phyloP scores from a whole-genome alignment of 2,329 filamentous ascomycete genomes.

The Talaromyces marneffei region DNA sequence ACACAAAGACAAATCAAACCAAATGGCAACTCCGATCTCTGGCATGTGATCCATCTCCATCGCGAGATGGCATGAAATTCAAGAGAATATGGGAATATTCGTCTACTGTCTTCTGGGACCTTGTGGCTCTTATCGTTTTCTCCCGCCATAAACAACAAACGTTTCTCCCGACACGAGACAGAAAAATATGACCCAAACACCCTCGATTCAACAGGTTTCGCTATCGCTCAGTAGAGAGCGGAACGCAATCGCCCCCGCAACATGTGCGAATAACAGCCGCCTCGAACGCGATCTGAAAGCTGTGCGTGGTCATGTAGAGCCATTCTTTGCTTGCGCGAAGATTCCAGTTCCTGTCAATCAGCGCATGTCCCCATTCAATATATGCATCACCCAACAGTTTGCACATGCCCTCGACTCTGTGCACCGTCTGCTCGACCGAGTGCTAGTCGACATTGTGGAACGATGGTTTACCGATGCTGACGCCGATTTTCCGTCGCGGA shows the following conservation, averaged over 20 bases:
- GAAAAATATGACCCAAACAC: neutral
- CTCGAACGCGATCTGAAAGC: constrained; percentile 8
- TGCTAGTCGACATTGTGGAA: constrained; percentile 25
- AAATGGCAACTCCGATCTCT: neutral
- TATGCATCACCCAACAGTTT: constrained; percentile 6
- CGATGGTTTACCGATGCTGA: constrained; percentile 24
- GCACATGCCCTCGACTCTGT: constrained; percentile 12
- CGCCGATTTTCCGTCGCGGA: constrained; percentile 20
- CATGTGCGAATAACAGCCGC: constrained; percentile 3
- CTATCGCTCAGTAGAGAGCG: constrained; percentile 10
- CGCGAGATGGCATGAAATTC: neutral
- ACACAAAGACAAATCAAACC: neutral
- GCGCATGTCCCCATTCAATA: constrained; percentile 10
- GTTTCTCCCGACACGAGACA: neutral
- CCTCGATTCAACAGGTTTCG: constrained; percentile 9
- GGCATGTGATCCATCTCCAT: neutral
- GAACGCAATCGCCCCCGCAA: constrained; percentile 7
- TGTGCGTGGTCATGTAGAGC: constrained; percentile 4
- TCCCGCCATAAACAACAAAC: neutral
- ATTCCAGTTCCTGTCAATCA: neutral
- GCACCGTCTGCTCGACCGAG: constrained; percentile 20
- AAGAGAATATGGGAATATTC: no score
- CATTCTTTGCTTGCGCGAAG: neutral
- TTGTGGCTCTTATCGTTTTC: neutral
- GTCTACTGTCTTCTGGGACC: neutral